Percentiles rank a stretch among this genome's conserved stretches.
These are phyloP conservation scores for Chaetomiaceae sp. DNA, from an alignment of 2,329 filamentous ascomycete genomes.

Conservation along the genomic window DNA sequence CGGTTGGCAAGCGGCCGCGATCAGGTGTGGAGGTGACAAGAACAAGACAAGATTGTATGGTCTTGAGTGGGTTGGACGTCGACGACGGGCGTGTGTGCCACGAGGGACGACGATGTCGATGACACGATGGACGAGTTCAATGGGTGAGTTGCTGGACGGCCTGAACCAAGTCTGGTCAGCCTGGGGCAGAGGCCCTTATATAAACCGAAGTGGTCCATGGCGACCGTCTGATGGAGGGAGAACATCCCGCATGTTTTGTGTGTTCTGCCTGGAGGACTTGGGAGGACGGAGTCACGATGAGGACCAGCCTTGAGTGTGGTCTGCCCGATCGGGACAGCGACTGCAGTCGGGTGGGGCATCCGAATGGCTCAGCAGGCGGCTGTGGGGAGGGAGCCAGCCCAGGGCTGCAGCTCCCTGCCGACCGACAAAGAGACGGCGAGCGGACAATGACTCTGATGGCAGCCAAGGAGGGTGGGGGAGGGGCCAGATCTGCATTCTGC, in stretches of 20 bases:
- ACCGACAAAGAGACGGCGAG: not conserved
- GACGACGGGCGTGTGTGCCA: too few species aligned
- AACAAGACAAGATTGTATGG: too few species aligned
- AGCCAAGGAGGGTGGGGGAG: conserved; percentile 2
- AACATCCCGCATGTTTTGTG: not conserved
- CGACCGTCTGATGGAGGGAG: not conserved
- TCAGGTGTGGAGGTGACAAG: not conserved
- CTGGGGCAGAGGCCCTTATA: conserved; percentile 6
- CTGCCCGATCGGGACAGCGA: not conserved
- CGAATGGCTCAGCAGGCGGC: conserved; percentile 15
- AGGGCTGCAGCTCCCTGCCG: not conserved
- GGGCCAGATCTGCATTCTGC: too few species aligned
- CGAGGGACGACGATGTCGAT: too few species aligned
- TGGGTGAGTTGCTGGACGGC: not conserved
- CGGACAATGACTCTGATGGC: not conserved
- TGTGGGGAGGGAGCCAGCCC: conserved; percentile 11
- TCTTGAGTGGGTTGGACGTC: not conserved
- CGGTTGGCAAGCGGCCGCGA: too few species aligned
- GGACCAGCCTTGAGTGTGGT: not conserved
- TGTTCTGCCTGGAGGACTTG: conserved; percentile 12
- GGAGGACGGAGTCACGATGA: conserved; percentile 13
- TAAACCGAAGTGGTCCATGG: conserved; percentile 7
- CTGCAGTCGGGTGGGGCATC: conserved; percentile 6
- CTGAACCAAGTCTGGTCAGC: not conserved
- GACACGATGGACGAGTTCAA: too few species aligned